Evolutionary conservation across 441 rosid species (phyloP), one percentile per base, ranked within the genome.

Genomic region (Mallotus japonicus): DNA sequence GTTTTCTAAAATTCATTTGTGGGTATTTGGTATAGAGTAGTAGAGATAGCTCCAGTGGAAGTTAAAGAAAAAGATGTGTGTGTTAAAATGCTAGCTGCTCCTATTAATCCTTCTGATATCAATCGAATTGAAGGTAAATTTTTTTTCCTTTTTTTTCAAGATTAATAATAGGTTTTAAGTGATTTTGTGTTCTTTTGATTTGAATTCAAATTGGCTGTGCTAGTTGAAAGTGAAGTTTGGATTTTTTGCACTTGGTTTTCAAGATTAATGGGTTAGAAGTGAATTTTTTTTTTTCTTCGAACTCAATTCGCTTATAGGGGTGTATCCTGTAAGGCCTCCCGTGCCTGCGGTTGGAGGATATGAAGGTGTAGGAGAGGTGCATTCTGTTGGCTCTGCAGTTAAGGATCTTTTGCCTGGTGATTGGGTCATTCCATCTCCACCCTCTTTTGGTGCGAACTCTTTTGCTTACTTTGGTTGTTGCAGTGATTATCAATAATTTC

Each of bases 21-120:
- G 20, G 24, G n/a, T 19, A 3, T 24, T 28, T 60, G 62, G 40
- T 28, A 67, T 42, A 94, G 95, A 79, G 49, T 90, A 22, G 77
- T 90, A 44, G 88, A 87, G 82, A 70, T 91, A 56, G 87, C 93
- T 44, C 92, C 92, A 19, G 92, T 90, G n/a, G 87, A 86, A 83
- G 86, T 90, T 73, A 90, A 83, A 87, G 92, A 85, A 72, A 85
- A 85, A 40, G 93, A 89, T 73, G 92, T 90, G 9, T 2, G 97
- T 76, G 92, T 92, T 64, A 91, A 82, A 79, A 91, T 95, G 97
- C 80, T 95, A 60, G 98, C 98, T 62, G 82, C 96, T 73, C 98
- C 98, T 8, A 90, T 92, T 76, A 95, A 95, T 79, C 99, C 99
- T 11, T 90, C 99, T 17, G 99, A 95, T 82, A 88, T 95, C 54